A percentile compares a stretch with the other conserved stretches of the same genome.
Evolutionary conservation across 768 basidiomycete species (phyloP).

Genomic region (Mycena epipterygia): DNA sequence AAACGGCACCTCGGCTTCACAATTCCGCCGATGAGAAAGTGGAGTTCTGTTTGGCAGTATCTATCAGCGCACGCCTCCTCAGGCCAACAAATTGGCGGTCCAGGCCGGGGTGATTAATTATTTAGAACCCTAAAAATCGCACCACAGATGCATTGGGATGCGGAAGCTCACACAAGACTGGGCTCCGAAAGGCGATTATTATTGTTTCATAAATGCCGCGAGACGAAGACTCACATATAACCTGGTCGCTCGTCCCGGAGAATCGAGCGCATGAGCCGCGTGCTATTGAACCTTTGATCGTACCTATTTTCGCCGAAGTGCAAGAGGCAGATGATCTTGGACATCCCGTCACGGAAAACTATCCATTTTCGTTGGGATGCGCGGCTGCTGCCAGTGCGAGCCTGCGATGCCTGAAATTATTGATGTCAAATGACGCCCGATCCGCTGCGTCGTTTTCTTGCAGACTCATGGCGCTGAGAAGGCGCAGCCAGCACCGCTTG

Average conservation of each 20-base stretch:
- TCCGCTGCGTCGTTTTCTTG: too few relatives aligned
- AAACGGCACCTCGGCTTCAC: conserved; percentile 71
- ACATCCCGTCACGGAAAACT: conserved; percentile 72
- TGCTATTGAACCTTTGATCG: conserved; percentile 75
- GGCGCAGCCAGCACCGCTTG: too few relatives aligned
- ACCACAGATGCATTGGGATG: too few relatives aligned
- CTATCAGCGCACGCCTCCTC: conserved; percentile 40
- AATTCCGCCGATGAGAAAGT: conserved; percentile 76
- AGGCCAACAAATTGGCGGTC: not conserved
- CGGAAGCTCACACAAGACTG: too few relatives aligned
- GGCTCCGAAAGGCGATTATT: not conserved
- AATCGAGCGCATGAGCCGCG: conserved; percentile 67
- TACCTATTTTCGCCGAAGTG: conserved; percentile 87
- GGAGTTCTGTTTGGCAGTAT: conserved; percentile 74
- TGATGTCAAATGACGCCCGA: too few relatives aligned
- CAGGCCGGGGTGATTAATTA: not conserved
- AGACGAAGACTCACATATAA: conserved; percentile 66
- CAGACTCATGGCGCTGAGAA: too few relatives aligned
- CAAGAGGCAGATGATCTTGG: conserved; percentile 81
- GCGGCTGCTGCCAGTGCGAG: not conserved
- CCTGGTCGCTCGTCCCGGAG: conserved; percentile 73
- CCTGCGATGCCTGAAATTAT: too few relatives aligned
- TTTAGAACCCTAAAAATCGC: conserved; percentile 7
- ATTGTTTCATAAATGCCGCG: not conserved
- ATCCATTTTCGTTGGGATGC: conserved; percentile 45